phyloP scores from a whole-genome alignment of 495 filamentous ascomycete genomes.

The Acidomyces sp. region DNA sequence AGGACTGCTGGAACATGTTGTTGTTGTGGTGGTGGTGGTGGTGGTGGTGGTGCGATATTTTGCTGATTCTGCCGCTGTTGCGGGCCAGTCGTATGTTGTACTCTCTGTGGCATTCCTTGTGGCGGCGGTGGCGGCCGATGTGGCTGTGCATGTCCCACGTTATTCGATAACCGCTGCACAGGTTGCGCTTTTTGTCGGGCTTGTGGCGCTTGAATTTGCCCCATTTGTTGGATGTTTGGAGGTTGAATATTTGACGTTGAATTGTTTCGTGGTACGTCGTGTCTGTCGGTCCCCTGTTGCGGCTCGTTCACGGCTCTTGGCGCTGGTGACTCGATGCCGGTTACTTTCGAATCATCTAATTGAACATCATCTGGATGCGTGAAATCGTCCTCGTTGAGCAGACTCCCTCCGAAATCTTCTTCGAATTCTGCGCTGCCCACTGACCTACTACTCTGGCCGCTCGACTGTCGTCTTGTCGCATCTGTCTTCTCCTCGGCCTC shows the following conservation, averaged over 20 bases:
- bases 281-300: slow-evolving; percentile 10
- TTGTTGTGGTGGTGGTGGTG: slow-evolving; percentile 1
- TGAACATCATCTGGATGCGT: slow-evolving; percentile 16
- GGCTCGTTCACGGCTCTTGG: slow-evolving; percentile 2
- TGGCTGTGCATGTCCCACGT: neutral
- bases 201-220: no score
- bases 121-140: slow-evolving; percentile 7
- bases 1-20: neutral
- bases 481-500: slow-evolving; percentile 26
- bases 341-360: slow-evolving; percentile 10
- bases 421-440: slow-evolving; percentile 30
- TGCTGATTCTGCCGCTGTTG: slow-evolving; percentile 6
- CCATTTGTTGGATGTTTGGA: no score
- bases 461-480: slow-evolving; percentile 13
- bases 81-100: no score
- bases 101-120: neutral
- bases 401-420: slow-evolving; percentile 57
- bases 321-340: slow-evolving; percentile 15
- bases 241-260: slow-evolving; percentile 24
- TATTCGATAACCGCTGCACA: slow-evolving; percentile 8
- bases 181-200: slow-evolving; percentile 11
- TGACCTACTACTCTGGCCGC: slow-evolving; percentile 15
- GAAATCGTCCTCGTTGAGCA: slow-evolving; percentile 29
- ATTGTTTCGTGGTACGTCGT: slow-evolving; percentile 19
- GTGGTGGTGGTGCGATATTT: neutral